Conservation (phyloP, 2,329 filamentous ascomycete genomes). For the Ceratocystis lukuohia region DNA sequence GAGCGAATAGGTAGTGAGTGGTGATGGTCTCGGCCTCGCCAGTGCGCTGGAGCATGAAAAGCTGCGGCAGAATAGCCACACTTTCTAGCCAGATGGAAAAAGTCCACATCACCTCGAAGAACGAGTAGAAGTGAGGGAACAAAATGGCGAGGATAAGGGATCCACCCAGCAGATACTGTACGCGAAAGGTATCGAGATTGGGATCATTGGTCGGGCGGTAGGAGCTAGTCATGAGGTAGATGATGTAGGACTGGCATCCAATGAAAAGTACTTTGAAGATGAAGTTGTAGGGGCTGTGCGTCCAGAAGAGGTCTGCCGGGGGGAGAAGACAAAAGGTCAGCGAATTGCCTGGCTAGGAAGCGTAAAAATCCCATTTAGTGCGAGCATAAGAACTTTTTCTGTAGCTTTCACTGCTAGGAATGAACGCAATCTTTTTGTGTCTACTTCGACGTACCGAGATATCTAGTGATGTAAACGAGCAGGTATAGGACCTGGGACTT, state of each 20-base stretch:
- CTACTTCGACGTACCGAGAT: slow-evolving; percentile 50
- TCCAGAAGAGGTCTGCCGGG: slow-evolving; percentile 66
- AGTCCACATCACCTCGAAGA: slow-evolving; percentile 84
- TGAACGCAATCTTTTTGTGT: not conserved
- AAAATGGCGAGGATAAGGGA: slow-evolving; percentile 66
- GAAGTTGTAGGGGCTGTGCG: slow-evolving; percentile 76
- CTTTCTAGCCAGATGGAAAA: slow-evolving; percentile 98
- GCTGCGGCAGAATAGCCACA: slow-evolving; percentile 89
- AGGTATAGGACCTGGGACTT: slow-evolving; percentile 95
- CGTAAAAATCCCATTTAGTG: not conserved
- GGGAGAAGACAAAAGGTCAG: not conserved
- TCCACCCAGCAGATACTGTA: slow-evolving; percentile 80
- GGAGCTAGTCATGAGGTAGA: slow-evolving; percentile 95
- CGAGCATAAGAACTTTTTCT: not conserved
- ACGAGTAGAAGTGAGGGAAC: slow-evolving; percentile 72
- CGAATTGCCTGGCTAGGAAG: slow-evolving; percentile 4
- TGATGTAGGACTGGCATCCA: slow-evolving; percentile 74
- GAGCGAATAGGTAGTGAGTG: slow-evolving; percentile 89
- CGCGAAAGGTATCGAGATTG: slow-evolving; percentile 92
- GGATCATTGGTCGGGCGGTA: slow-evolving; percentile 97
- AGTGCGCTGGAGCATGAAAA: slow-evolving; percentile 96
- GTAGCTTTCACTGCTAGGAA: not conserved
- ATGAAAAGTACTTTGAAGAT: slow-evolving; percentile 96
- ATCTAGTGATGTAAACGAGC: slow-evolving; percentile 84
- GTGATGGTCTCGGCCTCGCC: slow-evolving; percentile 99